Evolutionary conservation across 768 basidiomycete species (phyloP), one percentile per base, ranked within the genome.

Genomic region (Terana coerulea): DNA sequence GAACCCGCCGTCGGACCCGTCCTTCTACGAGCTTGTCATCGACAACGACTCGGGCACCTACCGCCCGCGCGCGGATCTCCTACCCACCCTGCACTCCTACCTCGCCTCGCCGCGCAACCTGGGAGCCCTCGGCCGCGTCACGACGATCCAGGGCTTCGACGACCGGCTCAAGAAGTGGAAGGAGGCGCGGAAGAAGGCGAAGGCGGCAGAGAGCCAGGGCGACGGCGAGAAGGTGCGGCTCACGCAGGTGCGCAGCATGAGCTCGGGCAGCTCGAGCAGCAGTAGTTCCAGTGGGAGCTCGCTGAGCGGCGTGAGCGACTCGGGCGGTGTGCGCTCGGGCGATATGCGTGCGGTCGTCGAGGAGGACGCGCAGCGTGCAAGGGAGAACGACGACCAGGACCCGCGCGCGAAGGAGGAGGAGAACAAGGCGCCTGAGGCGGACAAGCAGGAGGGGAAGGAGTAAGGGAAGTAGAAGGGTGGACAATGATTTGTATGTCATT

Each of bases 1-100:
- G 0, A 21, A 45, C 12, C 41, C 44, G 21, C 58, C 61, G 4
- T 64, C 59, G 39, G 67, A 70, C 56, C 70, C 70, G 8, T 56
- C 62, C n/a, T 53, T 53, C 26, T 75, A 73, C 62, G 74, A 75
- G 62, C 68, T 75, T 26, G 61, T 77, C 45, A 75, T 75, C 61
- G 74, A 75, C 64, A 75, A 77, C 59, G 71, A 75, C 60, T 70
- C 68, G 35, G 75, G 75, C 3, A 77, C 74, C 4, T 77, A 77
- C 59, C 69, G 72, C 26, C 75, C 75, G 1, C 60, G 68, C 36
- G 67, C 61, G 36, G 64, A 72, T 44, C 64, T 73, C 22, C 60
- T 75, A 2, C 72, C 74, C 11, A 52, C 64, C 3, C 56, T 77
- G 24, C 59, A 71, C 17, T 40, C 59, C 25, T 77, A 69, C 61